Base-by-base conservation (phyloP, 192 early-diverging fungal genomes). In the Spizellomyces punctatus region DNA sequence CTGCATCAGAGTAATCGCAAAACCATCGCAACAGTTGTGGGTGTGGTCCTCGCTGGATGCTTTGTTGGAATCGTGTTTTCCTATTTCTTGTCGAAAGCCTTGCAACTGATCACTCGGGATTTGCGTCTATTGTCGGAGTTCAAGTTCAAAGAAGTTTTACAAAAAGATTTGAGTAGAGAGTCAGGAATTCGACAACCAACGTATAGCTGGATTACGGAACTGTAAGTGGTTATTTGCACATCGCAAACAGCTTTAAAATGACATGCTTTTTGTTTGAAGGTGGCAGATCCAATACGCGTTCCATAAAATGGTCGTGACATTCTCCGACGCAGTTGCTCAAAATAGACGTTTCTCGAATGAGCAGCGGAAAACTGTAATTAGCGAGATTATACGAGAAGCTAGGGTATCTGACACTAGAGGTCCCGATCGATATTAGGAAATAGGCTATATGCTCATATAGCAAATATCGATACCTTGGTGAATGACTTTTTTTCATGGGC, bases 131-230 rank as follows among this genome's bases (percentile, higher is more conserved):
- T 71, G 46, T 1, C 59, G 3, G 44, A 62, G 16, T 71, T 71
- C 69, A 61, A 71, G 69, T 71, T 71, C 46, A 43, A 71, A 43
- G 69, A 71, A 27, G 69, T 71, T 16, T 47, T 71, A 46, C 69
- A 71, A 27, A 7, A 12, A 43, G 69, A 71, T 47, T 7, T 71
- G 59, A 55, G 46, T 41, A 71, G 48, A 21, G 59, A 63, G 60
- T 42, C 69, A 6, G 69, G 69, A 9, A 10, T 63, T 46, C 2
- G n/a, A 54, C 10, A 46, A n/a, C 69, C 69, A 7, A 4, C 8
- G 3, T 71, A 22, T 43, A 49, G 45, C 21, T 46, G 69, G 12
- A 71, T 71, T 44, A 17, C 27, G 14, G 69, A 71, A 43, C 69
- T 71, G 22, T 46, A 5, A 65, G 36, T 65, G 36, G 3, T 46